Base-by-base conservation (phyloP, 495 filamentous ascomycete genomes). In the Sphaerosporella brunnea region DNA sequence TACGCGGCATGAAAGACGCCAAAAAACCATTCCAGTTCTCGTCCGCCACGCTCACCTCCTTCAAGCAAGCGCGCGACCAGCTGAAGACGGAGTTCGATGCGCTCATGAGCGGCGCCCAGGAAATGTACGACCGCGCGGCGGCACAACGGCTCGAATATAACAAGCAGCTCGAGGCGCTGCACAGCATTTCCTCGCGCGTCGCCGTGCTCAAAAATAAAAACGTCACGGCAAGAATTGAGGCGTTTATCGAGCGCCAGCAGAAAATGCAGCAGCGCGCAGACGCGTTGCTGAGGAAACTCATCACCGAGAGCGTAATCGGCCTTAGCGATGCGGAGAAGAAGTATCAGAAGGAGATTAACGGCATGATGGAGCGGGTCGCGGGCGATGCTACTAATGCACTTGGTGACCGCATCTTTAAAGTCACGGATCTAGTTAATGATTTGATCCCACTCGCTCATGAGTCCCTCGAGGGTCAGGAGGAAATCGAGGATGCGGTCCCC, bases 91-190 rank as follows among this genome's bases (percentile, higher is more conserved):
- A 61, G 32, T 60, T 54, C 25, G 51, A 54, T 24, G 39, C 45
- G n/a, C 49, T 58, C 18, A 61, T 57, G 51, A 45, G 49, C 25
- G 54, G 37, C 8, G 58, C 58, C 9, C 58, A 61, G 36, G 51
- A 54, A 30, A 51, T 61, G 50, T 53, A 61, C 25, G 51, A 61
- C 23, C 58, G 54, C 20, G 58, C 58, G 3, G 50, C 58, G 11
- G 32, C 50, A 4, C 58, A 61, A 38, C 53, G 51, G 10, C 51
- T 54, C 23, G 53, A 57, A 45, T 61, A 54, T 48, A 47, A 45
- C 19, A 57, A 53, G 20, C 58, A 61, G 36, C 24, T 61, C 0
- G 45, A 54, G 23, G 51, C 47, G 10, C 49, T 61, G n/a, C 40
- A 51, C 28, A 49, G 47, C 5, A 46, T 58, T 5, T 25, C 32